Evolutionary conservation across 495 filamentous ascomycete species (phyloP).

Genomic region (Aspergillus nanangensis): DNA sequence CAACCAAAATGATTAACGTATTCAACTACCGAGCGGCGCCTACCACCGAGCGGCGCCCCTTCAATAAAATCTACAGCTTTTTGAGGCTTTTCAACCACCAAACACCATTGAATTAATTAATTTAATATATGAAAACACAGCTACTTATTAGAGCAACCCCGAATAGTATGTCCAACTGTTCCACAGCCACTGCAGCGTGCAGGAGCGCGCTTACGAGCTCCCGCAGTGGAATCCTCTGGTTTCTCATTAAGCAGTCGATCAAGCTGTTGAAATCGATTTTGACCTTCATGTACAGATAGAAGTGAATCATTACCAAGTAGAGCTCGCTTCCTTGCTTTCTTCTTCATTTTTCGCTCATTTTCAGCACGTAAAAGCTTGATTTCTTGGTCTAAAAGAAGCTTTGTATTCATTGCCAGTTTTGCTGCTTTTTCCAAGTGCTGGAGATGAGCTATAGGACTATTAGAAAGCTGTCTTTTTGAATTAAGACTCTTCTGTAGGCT

Average conservation of each 20-base stretch:
- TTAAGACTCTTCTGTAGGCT: conserved; percentile 4
- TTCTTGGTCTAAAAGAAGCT: background rate
- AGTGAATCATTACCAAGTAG: background rate
- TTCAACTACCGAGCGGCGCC: no score
- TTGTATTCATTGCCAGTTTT: background rate
- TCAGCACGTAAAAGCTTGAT: background rate
- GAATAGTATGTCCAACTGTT: conserved; percentile 2
- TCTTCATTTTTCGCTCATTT: background rate
- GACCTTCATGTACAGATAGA: conserved; percentile 4
- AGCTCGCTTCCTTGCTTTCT: conserved; percentile 1
- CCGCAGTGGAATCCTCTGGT: background rate
- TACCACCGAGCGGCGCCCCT: no score
- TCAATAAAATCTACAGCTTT: no score
- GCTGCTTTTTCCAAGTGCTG: background rate
- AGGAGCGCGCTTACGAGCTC: background rate
- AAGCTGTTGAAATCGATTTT: conserved; percentile 2
- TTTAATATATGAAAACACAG: background rate
- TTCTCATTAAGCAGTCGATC: conserved; percentile 3
- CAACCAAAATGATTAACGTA: no score
- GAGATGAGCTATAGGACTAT: conserved; percentile 1
- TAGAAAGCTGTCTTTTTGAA: conserved; percentile 6
- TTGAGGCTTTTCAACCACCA: no score
- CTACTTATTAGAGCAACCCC: conserved; percentile 7
- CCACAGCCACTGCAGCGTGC: background rate
- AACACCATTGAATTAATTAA: conserved; percentile 4